Conservation (phyloP, 805 yeast genomes). For the Tetrapisispora iriomotensis region DNA sequence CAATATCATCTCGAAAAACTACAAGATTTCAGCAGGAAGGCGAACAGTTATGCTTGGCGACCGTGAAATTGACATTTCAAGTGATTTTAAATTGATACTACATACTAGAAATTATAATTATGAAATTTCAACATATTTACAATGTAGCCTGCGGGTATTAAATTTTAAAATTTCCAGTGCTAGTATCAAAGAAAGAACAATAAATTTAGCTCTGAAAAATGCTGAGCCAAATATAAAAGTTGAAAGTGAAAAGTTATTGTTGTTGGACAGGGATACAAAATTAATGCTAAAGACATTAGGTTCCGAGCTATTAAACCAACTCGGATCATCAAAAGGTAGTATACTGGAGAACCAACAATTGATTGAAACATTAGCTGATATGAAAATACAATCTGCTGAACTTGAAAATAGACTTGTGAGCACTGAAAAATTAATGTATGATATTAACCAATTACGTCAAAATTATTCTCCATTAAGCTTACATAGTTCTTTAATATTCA, state of each 20-base stretch:
- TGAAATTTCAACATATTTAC: constrained; percentile 42
- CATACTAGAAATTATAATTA: constrained; percentile 50
- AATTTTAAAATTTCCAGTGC: constrained; percentile 68
- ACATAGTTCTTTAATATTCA: constrained; percentile 43
- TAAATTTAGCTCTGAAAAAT: constrained; percentile 44
- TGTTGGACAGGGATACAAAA: constrained; percentile 50
- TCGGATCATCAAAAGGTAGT: constrained; percentile 49
- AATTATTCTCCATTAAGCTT: constrained; percentile 46
- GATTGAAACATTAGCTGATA: constrained; percentile 46
- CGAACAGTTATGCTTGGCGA: constrained; percentile 49
- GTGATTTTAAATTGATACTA: constrained; percentile 50
- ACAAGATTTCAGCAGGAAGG: constrained; percentile 59
- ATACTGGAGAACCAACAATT: constrained; percentile 60
- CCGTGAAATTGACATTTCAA: constrained; percentile 55
- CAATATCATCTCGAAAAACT: constrained; percentile 52
- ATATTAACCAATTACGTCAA: constrained; percentile 40
- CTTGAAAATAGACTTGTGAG: constrained; percentile 46
- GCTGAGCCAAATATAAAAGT: constrained; percentile 59
- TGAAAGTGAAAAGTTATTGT: constrained; percentile 44
- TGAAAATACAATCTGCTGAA: constrained; percentile 53
- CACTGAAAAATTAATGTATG: constrained; percentile 43
- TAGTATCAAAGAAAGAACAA: constrained; percentile 52
- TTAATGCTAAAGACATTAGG: constrained; percentile 48
- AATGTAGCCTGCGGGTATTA: constrained; percentile 50
- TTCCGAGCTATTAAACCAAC: constrained; percentile 42